Conservation (phyloP, 2,329 filamentous ascomycete genomes). For the Pseudopithomyces chartarum region DNA sequence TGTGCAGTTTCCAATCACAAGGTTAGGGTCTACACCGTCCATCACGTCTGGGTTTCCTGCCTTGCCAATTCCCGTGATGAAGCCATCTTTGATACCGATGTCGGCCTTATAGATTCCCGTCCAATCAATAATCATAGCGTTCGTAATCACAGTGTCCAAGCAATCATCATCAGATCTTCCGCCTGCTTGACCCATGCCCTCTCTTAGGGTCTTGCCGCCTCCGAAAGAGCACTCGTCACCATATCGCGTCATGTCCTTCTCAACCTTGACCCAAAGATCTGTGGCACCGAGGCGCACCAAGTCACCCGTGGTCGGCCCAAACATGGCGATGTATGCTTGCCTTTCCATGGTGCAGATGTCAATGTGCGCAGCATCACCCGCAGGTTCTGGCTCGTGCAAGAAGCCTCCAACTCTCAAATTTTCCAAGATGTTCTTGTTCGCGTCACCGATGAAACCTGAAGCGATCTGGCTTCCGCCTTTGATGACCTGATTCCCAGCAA, state of each 20-base stretch:
- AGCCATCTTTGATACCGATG: conserved; percentile 86
- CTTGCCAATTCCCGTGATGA: conserved; percentile 89
- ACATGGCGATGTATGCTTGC: conserved; percentile 82
- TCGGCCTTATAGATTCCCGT: conserved; percentile 95
- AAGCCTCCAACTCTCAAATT: conserved; percentile 76
- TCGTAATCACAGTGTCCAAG: conserved; percentile 85
- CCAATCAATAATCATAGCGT: conserved; percentile 89
- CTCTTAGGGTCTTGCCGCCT: conserved; percentile 88
- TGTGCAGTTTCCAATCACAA: conserved; percentile 86
- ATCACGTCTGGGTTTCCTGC: conserved; percentile 97
- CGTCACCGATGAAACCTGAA: conserved; percentile 69
- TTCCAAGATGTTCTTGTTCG: conserved; percentile 67
- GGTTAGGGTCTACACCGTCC: conserved; percentile 77
- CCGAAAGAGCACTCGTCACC: conserved; percentile 96
- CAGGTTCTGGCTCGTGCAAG: conserved; percentile 73
- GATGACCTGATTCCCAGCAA: conserved; percentile 79
- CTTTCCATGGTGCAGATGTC: conserved; percentile 74
- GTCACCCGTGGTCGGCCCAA: conserved; percentile 89
- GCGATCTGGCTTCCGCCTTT: conserved; percentile 83
- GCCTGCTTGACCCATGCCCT: conserved; percentile 93
- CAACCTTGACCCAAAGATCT: conserved; percentile 87
- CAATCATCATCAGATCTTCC: conserved; percentile 73
- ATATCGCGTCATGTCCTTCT: conserved; percentile 81
- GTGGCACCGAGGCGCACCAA: conserved; percentile 80
- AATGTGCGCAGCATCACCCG: conserved; percentile 59